phyloP scores from a whole-genome alignment of 2,329 filamentous ascomycete genomes.

The Dactylonectria estremocensis region DNA sequence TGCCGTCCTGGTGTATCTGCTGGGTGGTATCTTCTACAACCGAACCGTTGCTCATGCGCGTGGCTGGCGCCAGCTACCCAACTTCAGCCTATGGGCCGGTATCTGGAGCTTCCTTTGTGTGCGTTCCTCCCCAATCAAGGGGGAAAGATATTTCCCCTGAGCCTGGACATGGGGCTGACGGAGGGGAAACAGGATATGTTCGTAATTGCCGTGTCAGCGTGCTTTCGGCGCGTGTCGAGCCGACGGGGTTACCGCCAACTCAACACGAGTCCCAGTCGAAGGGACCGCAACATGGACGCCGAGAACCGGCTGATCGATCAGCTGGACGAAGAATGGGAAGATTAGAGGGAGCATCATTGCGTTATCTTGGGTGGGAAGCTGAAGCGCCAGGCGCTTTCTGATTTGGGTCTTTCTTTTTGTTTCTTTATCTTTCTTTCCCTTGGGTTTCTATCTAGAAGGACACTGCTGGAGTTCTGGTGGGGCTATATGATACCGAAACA shows the following conservation, averaged over 20 bases:
- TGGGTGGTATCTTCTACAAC: slow-evolving; percentile 96
- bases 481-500: slow-evolving; percentile 34
- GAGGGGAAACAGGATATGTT: slow-evolving; percentile 70
- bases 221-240: slow-evolving; percentile 75
- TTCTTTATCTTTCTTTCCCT: slow-evolving; percentile 25
- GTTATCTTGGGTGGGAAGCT: slow-evolving; percentile 13
- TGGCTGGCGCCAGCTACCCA: slow-evolving; percentile 95
- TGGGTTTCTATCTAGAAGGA: slow-evolving; percentile 39
- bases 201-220: slow-evolving; percentile 78
- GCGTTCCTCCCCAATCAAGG: slow-evolving; percentile 54
- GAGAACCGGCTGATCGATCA: slow-evolving; percentile 97
- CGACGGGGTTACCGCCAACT: slow-evolving; percentile 79
- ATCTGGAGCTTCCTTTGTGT: slow-evolving; percentile 87
- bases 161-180: slow-evolving; percentile 44
- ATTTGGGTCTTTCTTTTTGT: slow-evolving; percentile 28
- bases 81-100: slow-evolving; percentile 93
- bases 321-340: slow-evolving; percentile 97
- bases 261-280: slow-evolving; percentile 66
- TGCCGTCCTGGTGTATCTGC: slow-evolving; percentile 88
- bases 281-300: slow-evolving; percentile 75
- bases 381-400: slow-evolving; percentile 4
- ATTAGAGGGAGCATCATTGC: slow-evolving; percentile 58
- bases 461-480: slow-evolving; percentile 43
- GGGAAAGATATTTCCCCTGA: slow-evolving; percentile 50
- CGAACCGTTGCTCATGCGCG: slow-evolving; percentile 93